Conservation (phyloP, 352 stramenopile species). For the Phytophthora tentaculata region DNA sequence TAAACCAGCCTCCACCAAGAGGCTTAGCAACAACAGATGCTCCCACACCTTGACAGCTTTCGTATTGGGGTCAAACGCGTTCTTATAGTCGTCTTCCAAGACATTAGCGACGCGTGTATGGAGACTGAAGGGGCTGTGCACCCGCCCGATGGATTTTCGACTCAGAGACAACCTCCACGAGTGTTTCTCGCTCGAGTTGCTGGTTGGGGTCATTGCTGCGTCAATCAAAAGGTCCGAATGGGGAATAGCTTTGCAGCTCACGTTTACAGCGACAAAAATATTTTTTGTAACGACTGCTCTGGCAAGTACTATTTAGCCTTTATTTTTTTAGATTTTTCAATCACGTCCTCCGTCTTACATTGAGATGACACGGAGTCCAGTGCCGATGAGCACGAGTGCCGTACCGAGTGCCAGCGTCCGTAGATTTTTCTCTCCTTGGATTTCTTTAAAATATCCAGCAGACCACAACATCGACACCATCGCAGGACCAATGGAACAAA, state of each 20-base stretch:
- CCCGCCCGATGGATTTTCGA: conserved; percentile 9
- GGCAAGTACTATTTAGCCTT: too few species aligned
- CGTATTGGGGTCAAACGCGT: conserved; percentile 61
- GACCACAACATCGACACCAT: conserved; percentile 90
- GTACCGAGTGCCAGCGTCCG: conserved; percentile 65
- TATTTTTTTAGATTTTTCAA: background rate
- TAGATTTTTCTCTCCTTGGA: conserved; percentile 72
- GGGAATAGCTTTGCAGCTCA: conserved; percentile 1
- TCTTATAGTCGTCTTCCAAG: conserved; percentile 29
- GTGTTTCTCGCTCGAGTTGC: conserved; percentile 17
- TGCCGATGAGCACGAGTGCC: conserved; percentile 71
- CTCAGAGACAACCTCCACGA: conserved; percentile 17
- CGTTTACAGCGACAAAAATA: background rate
- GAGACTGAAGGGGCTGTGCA: conserved; percentile 23
- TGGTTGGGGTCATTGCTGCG: conserved; percentile 14
- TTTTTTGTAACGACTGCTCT: background rate
- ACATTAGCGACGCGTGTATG: conserved; percentile 20
- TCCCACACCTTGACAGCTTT: conserved; percentile 52
- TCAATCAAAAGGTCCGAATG: too few species aligned
- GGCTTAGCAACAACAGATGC: conserved; percentile 50
- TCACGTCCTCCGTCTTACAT: conserved; percentile 30
- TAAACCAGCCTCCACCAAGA: conserved; percentile 59
- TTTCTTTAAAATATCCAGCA: conserved; percentile 83
- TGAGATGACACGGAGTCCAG: conserved; percentile 67
- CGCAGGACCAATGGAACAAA: conserved; percentile 79